These are phyloP conservation scores for Heimioporus sp. DNA, from an alignment of 768 basidiomycete species.

Conservation along the genomic window DNA sequence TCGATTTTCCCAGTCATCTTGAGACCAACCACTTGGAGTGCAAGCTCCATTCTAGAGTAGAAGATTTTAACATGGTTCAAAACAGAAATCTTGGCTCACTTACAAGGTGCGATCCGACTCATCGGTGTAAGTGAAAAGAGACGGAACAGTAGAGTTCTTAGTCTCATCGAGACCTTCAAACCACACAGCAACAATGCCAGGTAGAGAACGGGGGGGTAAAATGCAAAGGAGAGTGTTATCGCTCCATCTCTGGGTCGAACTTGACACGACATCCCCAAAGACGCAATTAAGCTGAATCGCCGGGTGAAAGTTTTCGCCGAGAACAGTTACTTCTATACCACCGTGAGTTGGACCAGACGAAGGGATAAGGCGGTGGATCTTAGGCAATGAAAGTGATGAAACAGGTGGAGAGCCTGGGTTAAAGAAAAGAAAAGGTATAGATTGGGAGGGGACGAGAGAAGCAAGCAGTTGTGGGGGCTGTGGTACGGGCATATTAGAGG, in stretches of 20 bases:
- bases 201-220: constrained; percentile 74
- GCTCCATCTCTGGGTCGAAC: constrained; percentile 87
- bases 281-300: constrained; percentile 69
- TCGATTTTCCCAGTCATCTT: constrained; percentile 97
- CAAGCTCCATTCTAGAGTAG: constrained; percentile 81
- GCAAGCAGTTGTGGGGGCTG: constrained; percentile 21
- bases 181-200: constrained; percentile 89
- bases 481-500: constrained; percentile 12
- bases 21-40: constrained; percentile 90
- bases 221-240: constrained; percentile 91
- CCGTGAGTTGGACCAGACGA: constrained; percentile 84
- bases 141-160: constrained; percentile 51
- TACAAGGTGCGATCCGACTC: constrained; percentile 87
- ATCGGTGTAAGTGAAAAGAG: constrained; percentile 87
- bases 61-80: constrained; percentile 11
- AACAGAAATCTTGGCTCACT: constrained; percentile 32
- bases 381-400: constrained; percentile 56
- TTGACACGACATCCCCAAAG: constrained; percentile 82
- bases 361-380: constrained; percentile 84
- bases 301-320: constrained; percentile 88
- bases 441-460: constrained; percentile 33
- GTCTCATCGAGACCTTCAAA: constrained; percentile 73
- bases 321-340: constrained; percentile 91
- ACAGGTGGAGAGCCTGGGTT: constrained; percentile 47
- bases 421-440: constrained; percentile 63